Percentiles rank a stretch among this genome's conserved stretches.
These are phyloP conservation scores for Xylaria sp. DNA, from an alignment of 2,329 filamentous ascomycete species.

Conservation along the genomic window DNA sequence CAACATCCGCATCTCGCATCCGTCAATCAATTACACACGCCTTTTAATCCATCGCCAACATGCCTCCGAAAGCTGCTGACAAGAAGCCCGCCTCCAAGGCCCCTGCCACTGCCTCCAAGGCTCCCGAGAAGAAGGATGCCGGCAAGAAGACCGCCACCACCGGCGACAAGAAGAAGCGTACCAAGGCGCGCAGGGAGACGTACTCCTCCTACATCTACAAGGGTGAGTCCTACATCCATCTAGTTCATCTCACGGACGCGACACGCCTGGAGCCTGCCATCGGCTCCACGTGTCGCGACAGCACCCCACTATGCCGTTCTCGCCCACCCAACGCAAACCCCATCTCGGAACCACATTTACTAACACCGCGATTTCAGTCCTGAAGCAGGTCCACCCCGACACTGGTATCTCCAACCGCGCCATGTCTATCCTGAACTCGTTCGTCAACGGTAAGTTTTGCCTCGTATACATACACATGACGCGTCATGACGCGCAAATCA, in stretches of 20 bases:
- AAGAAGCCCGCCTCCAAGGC: conserved; percentile 99
- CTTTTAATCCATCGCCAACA: conserved; percentile 55
- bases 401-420: conserved; percentile 99
- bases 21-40: conserved; percentile 14
- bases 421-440: conserved; percentile 99
- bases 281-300: too few relatives aligned
- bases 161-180: conserved; percentile 99
- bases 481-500: neutral
- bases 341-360: conserved; percentile 13
- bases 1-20: conserved; percentile 23
- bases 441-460: conserved; percentile 83
- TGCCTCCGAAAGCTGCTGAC: conserved; percentile 97
- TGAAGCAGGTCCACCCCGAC: conserved; percentile 99
- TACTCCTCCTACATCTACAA: conserved; percentile 99
- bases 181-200: conserved; percentile 99
- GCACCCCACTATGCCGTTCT: too few relatives aligned
- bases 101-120: conserved; percentile 71
- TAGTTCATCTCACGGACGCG: neutral
- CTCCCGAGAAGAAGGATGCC: conserved; percentile 96
- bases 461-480: too few relatives aligned
- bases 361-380: conserved; percentile 62
- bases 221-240: conserved; percentile 61
- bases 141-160: conserved; percentile 98
- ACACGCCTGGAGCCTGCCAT: neutral
- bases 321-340: too few relatives aligned